phyloP scores from a whole-genome alignment of 2,329 filamentous ascomycete genomes.

The Akanthomyces muscarius region DNA sequence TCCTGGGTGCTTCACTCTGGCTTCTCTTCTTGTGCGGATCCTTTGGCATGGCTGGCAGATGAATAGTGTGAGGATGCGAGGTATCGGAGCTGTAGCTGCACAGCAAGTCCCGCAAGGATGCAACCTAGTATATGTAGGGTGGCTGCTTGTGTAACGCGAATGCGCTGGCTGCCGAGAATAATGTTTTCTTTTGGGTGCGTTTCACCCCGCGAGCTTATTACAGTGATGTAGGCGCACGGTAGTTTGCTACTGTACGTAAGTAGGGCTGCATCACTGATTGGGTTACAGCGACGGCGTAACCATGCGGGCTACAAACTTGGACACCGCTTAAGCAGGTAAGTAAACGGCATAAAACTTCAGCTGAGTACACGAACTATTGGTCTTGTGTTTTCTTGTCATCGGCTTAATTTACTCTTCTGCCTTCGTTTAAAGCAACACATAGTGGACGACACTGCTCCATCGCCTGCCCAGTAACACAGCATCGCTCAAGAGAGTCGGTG shows the following conservation, averaged over 20 bases:
- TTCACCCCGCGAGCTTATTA: neutral
- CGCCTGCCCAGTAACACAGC: neutral
- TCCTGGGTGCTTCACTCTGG: neutral
- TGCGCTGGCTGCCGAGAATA: neutral
- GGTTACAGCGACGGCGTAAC: neutral
- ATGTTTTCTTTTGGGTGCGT: neutral
- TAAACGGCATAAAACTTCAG: too few relatives aligned
- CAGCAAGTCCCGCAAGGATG: neutral
- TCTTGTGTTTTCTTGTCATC: too few relatives aligned
- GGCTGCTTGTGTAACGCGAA: slow-evolving; percentile 11
- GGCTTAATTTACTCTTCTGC: too few relatives aligned
- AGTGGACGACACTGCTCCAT: too few relatives aligned
- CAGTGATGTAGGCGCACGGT: neutral
- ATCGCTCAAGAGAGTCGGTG: neutral
- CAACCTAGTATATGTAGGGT: slow-evolving; percentile 1
- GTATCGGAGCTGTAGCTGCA: neutral
- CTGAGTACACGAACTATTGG: too few relatives aligned
- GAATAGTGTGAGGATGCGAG: neutral
- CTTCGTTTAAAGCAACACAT: too few relatives aligned
- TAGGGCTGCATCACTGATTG: neutral
- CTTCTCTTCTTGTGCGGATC: neutral
- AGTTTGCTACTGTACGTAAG: neutral
- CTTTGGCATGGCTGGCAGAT: neutral
- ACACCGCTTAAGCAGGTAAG: too few relatives aligned
- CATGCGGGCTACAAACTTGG: too few relatives aligned